Percentiles rank a stretch among this genome's conserved stretches.
phyloP scores from a whole-genome alignment of 169 alveolate genomes.

The Eimeria nieschulzi region DNA sequence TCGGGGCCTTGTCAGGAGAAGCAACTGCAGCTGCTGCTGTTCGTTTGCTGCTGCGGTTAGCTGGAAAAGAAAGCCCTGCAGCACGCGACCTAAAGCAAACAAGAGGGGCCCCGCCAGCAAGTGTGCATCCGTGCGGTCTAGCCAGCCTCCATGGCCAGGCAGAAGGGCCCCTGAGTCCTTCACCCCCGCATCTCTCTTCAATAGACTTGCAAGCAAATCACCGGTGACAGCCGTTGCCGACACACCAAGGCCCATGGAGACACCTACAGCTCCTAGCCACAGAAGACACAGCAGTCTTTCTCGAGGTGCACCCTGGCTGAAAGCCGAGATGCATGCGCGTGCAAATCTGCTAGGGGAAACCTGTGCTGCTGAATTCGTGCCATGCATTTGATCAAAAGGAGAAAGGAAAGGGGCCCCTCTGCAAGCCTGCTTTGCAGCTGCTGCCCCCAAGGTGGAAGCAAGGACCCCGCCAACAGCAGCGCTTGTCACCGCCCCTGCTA shows the following conservation, averaged over 20 bases:
- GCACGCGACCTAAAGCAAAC: not conserved
- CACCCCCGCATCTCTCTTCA: slow-evolving; percentile 50
- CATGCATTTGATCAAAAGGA: not conserved
- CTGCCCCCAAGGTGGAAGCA: not conserved
- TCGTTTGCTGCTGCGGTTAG: not conserved
- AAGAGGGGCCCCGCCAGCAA: slow-evolving; percentile 37
- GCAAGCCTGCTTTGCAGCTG: not conserved
- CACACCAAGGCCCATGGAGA: not conserved
- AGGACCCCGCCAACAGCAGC: not conserved
- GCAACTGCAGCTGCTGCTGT: not conserved
- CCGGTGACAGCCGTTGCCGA: slow-evolving; percentile 23
- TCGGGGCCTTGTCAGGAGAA: not conserved
- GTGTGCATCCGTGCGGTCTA: slow-evolving; percentile 47
- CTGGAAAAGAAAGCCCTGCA: not conserved
- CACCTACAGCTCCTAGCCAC: not conserved
- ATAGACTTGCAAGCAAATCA: slow-evolving; percentile 8
- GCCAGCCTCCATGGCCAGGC: slow-evolving; percentile 62
- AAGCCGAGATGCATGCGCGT: not conserved
- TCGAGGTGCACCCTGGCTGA: not conserved
- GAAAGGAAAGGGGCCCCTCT: not conserved
- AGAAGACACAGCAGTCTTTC: not conserved
- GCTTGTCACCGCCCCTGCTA: slow-evolving; percentile 10
- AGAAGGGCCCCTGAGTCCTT: slow-evolving; percentile 47
- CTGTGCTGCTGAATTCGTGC: not conserved
- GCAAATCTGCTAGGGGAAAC: not conserved